These are phyloP conservation scores for Escallonia herrerae DNA, from an alignment of 129 eudicot species.

Conservation along the genomic window DNA sequence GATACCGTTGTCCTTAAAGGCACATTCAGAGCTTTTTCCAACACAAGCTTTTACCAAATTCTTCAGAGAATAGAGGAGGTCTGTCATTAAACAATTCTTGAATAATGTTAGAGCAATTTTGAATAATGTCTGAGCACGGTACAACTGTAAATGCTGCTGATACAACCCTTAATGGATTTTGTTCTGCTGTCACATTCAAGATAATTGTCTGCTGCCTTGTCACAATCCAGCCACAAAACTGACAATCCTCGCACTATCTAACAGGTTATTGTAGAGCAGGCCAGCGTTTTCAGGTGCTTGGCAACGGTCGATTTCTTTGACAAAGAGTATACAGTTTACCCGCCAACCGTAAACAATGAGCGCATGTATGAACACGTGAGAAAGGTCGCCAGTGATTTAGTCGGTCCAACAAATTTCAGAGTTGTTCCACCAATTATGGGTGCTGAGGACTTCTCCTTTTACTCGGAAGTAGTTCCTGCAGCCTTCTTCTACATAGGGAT, in stretches of 20 bases:
- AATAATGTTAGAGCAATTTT: too few relatives aligned
- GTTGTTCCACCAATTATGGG: constrained; percentile 82
- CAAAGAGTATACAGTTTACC: constrained; percentile 56
- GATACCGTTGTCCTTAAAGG: constrained; percentile 54
- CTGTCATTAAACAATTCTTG: background rate
- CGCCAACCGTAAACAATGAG: constrained; percentile 78
- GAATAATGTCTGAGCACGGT: too few relatives aligned
- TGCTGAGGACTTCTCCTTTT: constrained; percentile 89
- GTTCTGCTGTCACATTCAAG: too few relatives aligned
- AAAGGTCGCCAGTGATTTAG: constrained; percentile 53
- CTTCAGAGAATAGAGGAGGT: constrained; percentile 74
- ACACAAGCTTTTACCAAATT: constrained; percentile 55
- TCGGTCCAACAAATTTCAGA: constrained; percentile 47
- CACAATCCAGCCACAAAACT: too few relatives aligned
- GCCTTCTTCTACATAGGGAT: constrained; percentile 81
- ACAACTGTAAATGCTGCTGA: too few relatives aligned
- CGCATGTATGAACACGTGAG: constrained; percentile 63
- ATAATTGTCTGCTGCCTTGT: background rate
- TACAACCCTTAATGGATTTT: too few relatives aligned
- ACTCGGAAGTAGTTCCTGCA: constrained; percentile 70
- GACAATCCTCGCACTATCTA: background rate
- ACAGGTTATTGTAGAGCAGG: constrained; percentile 79
- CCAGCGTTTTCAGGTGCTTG: constrained; percentile 61
- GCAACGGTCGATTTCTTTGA: constrained; percentile 78
- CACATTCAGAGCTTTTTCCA: constrained; percentile 83